Conservation (phyloP, 257 asterid genomes). For the Perilla frutescens region DNA sequence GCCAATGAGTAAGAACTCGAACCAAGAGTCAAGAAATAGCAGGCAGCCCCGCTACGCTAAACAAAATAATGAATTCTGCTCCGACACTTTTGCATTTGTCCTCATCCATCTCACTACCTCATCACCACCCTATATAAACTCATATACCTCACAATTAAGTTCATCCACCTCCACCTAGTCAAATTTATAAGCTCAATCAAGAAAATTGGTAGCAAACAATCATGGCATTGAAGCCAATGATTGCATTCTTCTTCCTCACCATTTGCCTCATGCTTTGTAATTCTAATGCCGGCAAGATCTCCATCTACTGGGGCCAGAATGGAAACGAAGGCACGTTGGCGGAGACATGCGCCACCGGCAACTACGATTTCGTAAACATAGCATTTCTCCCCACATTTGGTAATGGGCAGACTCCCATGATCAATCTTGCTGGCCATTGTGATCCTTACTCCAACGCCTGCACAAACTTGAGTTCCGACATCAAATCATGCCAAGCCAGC, state of each 20-base stretch:
- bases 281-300: constrained; percentile 20
- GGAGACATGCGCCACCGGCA: constrained; percentile 40
- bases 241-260: not conserved
- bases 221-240: constrained; percentile 1
- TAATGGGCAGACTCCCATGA: constrained; percentile 47
- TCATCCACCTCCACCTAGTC: not conserved
- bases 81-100: constrained; percentile 8
- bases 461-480: constrained; percentile 31
- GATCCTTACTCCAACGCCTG: constrained; percentile 40
- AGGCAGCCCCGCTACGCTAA: not conserved
- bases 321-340: constrained; percentile 29
- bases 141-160: not conserved
- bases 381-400: constrained; percentile 54
- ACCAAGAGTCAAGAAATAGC: not conserved
- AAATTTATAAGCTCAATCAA: too few species aligned
- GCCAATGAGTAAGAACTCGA: not conserved
- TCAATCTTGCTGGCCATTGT: constrained; percentile 39
- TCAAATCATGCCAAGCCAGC: constrained; percentile 43
- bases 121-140: not conserved
- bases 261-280: not conserved
- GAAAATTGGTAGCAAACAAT: not conserved
- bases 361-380: constrained; percentile 44
- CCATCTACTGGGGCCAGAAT: constrained; percentile 37
- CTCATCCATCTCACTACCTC: not conserved
- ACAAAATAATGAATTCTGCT: not conserved